Base-by-base conservation (phyloP, 1,284 basidiomycete genomes). In the Puccinia coronata region DNA sequence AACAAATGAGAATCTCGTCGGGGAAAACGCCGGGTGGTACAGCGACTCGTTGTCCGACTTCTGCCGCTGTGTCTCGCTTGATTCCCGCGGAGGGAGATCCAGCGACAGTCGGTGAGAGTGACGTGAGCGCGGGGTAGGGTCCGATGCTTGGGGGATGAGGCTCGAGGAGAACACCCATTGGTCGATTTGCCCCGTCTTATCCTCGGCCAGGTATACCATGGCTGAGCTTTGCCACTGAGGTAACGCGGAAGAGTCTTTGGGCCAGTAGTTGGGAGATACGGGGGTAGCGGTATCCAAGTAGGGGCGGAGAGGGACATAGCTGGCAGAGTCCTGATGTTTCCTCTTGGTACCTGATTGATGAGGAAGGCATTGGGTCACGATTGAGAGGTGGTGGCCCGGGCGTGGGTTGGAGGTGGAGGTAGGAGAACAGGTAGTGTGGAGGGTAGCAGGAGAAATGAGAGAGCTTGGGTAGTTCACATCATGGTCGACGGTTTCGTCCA, bases 221-320 rank as follows among this genome's bases (percentile, higher is more conserved):
- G 57, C 57, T 4, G 57, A 59, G 57, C 34, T 59, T 34, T 59
- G 57, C 57, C 57, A 59, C 28, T 59, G 57, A 12, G 63, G 63
- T 43, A n/a, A 6, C 25, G 25, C 41, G 2, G 63, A 41, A 12
- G 63, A 41, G 39, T 23, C 41, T 14, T 39, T 36, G 14, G 61
- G 61, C 61, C 61, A 65, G 41, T 67, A 36, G 16, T 5, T 2
- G 20, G 63, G 36, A 16, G 63, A 67, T 23, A 41, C 12, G 39
- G 34, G 25, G 25, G 6, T 20, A 14, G 23, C n/a, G 34, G 25
- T 6, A 11, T 20, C 34, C 12, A n/a, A 18, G 25, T 63, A 11
- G 16, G 23, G 23, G 25, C 34, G 16, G 59, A 31, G 25, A 28
- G 28, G 59, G 5, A 39, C 12, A 39, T 31, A 31, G 59, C n/a